Percentiles rank a stretch among this genome's conserved stretches.
Evolutionary conservation across 345 rosid species (phyloP).

Genomic region (Eucalyptus paniculata): DNA sequence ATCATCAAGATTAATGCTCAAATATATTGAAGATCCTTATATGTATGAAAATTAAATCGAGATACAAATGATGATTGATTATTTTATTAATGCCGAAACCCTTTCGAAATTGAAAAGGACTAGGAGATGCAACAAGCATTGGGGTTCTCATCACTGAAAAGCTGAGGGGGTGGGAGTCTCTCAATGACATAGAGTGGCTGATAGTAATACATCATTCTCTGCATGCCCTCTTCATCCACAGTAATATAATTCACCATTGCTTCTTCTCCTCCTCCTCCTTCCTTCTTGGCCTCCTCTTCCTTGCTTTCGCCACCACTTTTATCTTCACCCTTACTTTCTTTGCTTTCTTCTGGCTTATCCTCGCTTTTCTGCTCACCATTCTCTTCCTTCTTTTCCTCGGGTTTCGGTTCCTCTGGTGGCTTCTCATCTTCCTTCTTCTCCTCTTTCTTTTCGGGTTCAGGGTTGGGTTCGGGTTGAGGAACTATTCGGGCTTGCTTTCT

Average conservation of each 20-base stretch:
- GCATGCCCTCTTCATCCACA: conserved; percentile 47
- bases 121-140: conserved; percentile 82
- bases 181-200: conserved; percentile 67
- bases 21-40: background rate
- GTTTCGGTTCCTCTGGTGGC: conserved; percentile 26
- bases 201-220: conserved; percentile 42
- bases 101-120: background rate
- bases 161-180: conserved; percentile 69
- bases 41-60: background rate
- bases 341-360: background rate
- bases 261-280: background rate
- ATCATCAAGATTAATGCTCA: background rate
- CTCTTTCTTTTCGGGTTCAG: conserved; percentile 10
- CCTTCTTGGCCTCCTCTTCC: conserved; percentile 2
- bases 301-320: background rate
- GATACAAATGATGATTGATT: background rate
- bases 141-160: conserved; percentile 96
- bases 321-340: background rate
- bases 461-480: conserved; percentile 44
- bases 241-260: background rate
- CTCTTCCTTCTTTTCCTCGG: conserved; percentile 8
- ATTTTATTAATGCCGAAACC: background rate
- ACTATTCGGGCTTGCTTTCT: conserved; percentile 74
- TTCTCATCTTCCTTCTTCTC: conserved; percentile 1
- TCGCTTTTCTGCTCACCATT: conserved; percentile 14